Evolutionary conservation across 2,329 filamentous ascomycete genomes (phyloP).

Genomic region (Pseudogymnoascus destructans): DNA sequence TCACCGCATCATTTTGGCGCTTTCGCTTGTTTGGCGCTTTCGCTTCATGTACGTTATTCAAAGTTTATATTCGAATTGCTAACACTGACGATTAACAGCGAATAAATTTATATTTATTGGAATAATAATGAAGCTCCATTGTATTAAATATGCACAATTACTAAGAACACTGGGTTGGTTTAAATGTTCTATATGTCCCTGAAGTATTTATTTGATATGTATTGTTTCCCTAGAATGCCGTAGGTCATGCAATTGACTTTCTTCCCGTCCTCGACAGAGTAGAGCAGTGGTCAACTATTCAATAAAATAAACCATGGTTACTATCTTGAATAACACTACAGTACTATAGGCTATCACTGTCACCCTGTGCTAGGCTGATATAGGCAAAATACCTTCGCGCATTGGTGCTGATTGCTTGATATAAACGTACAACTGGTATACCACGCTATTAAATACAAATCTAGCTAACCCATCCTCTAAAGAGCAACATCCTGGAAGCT

Average conservation of each 20-base stretch:
- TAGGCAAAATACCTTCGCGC: not conserved
- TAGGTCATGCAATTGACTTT: not conserved
- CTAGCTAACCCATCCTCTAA: constrained; percentile 23
- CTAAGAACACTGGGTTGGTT: not conserved
- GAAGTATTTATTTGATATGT: not conserved
- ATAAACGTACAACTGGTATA: constrained; percentile 8
- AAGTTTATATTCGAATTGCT: too few species aligned
- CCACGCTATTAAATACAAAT: constrained; percentile 8
- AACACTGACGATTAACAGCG: not conserved
- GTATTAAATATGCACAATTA: not conserved
- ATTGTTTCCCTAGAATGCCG: not conserved
- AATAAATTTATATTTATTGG: not conserved
- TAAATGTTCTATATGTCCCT: not conserved
- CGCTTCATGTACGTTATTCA: too few species aligned
- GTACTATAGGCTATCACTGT: not conserved
- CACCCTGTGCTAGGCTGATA: not conserved
- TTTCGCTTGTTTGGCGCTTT: too few species aligned
- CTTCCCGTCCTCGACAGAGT: not conserved
- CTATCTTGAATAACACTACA: not conserved
- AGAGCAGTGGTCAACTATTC: not conserved
- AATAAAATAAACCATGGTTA: not conserved
- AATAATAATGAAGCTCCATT: not conserved
- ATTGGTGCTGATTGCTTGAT: constrained; percentile 5
- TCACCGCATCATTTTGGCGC: too few species aligned
- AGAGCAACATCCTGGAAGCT: constrained; percentile 53